These are phyloP conservation scores for Pseudonitzschia multistriata DNA, from an alignment of 108 stramenopile genomes.

Conservation along the genomic window DNA sequence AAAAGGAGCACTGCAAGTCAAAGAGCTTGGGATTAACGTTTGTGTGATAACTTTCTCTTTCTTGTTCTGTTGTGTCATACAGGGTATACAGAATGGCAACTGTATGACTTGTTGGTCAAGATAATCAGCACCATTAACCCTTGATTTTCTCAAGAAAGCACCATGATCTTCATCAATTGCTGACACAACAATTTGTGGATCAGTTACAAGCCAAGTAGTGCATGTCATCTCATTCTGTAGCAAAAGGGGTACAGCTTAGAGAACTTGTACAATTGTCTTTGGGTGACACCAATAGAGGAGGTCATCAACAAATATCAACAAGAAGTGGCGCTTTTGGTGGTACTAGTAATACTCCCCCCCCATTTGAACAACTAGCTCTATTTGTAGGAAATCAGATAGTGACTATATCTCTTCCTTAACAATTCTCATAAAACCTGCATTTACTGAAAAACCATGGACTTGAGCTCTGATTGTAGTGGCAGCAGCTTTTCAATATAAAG, in stretches of 20 bases:
- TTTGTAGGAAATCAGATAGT: neutral
- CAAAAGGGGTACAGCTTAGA: neutral
- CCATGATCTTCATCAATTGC: neutral
- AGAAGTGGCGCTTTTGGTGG: neutral
- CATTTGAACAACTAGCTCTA: neutral
- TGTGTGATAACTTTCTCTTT: no score
- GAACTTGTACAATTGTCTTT: neutral
- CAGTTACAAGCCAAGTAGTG: neutral
- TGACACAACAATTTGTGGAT: neutral
- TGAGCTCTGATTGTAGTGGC: no score
- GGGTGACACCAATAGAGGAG: neutral
- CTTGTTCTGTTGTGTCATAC: no score
- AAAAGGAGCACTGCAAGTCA: no score
- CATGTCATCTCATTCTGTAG: neutral
- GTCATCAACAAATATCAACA: neutral
- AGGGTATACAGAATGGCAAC: neutral
- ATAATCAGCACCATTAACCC: neutral
- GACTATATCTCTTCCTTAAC: neutral
- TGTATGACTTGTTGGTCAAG: neutral
- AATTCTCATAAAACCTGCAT: neutral
- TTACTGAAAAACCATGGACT: neutral
- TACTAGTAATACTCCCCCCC: no score
- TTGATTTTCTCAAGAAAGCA: neutral
- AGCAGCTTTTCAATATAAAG: no score
- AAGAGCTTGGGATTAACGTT: no score